Base-by-base conservation (phyloP, 345 rosid species). In the Pistacia vera region DNA sequence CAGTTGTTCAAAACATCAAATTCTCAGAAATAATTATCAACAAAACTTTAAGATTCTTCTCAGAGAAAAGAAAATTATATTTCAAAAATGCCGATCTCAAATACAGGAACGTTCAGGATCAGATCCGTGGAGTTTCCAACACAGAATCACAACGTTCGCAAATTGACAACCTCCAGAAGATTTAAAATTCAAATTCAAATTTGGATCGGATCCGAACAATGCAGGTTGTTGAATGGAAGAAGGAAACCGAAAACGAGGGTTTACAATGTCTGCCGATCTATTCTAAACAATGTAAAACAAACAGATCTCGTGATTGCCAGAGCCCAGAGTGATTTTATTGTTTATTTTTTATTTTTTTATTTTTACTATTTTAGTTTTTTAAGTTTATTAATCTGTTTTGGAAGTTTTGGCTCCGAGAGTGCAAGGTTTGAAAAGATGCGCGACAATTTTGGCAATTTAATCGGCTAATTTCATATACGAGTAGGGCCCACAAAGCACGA, bases 141-240 rank as follows among this genome's bases (percentile, higher is more conserved):
- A 17, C 17, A 38, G 25, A 64, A 63, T 28, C 59, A n/a, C 10
- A 20, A 6, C 8, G 8, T 41, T 41, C 9, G 46, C 33, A 2
- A 30, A 30, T 30, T 30, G 33, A 2, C 33, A 30, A 30, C 33
- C 33, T 30, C 33, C 33, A 30, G 8, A 6, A 41, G 46, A 41
- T 41, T 41, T 41, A 41, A 35, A 67, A 67, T 17, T 62, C 30
- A 52, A 36, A 51, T 61, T 22, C 41, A 20, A 74, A 54, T 36
- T 22, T 7, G 25, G 58, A 73, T 62, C 35, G 16, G 74, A 81
- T 72, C 74, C 60, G 68, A 18, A 18, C 76, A 78, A 75, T 78
- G 82, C 25, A 75, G 71, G 59, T 11, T 4, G 3, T 62, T 33
- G 44, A n/a, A 49, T 51, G 54, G 70, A 78, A 17, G 51, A 14